These are phyloP conservation scores for Linum lewisii DNA, from an alignment of 345 rosid species.

Conservation along the genomic window DNA sequence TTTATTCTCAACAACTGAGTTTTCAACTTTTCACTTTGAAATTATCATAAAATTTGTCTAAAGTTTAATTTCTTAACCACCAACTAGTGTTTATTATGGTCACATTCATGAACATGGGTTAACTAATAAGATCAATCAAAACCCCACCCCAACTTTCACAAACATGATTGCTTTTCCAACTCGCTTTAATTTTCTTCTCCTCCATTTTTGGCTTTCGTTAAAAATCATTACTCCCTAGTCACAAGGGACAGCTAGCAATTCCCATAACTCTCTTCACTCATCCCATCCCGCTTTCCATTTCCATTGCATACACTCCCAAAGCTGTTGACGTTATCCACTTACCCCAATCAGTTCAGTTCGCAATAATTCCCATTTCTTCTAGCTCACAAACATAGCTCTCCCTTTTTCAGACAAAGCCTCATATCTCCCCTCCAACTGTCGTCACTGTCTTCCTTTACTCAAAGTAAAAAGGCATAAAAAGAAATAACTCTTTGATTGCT, in stretches of 20 bases:
- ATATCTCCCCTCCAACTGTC: too few relatives aligned
- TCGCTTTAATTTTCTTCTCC: too few relatives aligned
- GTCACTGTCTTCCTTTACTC: too few relatives aligned
- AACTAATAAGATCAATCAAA: too few relatives aligned
- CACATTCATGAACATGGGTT: too few relatives aligned
- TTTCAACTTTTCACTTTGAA: too few relatives aligned
- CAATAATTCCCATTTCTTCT: constrained; percentile 11
- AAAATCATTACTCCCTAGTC: constrained; percentile 4
- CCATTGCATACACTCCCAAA: constrained; percentile 3
- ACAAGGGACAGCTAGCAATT: constrained; percentile 9
- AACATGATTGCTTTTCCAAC: constrained; percentile 4
- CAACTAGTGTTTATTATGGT: too few relatives aligned
- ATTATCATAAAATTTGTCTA: too few relatives aligned
- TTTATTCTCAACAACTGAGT: too few relatives aligned
- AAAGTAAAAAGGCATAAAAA: background rate
- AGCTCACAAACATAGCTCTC: background rate
- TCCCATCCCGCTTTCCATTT: constrained; percentile 15
- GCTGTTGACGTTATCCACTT: constrained; percentile 28
- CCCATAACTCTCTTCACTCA: constrained; percentile 17
- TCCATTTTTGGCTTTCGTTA: background rate
- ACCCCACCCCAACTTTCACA: background rate
- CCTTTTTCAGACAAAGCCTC: background rate
- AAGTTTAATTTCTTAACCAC: too few relatives aligned
- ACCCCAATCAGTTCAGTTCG: constrained; percentile 1
- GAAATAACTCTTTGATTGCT: background rate